Evolutionary conservation across 768 basidiomycete species (phyloP).

Genomic region (Tephrocybe sp.): DNA sequence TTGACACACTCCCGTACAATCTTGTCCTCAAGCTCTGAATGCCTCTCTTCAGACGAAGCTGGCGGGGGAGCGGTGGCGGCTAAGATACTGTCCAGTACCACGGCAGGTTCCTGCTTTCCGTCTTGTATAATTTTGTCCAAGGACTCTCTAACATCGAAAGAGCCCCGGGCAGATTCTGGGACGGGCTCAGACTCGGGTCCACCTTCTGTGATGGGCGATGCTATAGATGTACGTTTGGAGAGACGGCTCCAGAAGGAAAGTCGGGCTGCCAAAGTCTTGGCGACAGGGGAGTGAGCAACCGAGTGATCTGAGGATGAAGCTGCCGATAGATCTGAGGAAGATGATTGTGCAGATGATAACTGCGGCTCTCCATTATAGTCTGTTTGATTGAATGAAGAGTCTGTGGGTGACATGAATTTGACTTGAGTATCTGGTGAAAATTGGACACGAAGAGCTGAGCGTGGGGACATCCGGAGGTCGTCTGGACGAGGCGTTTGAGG

Average conservation of each 20-base stretch:
- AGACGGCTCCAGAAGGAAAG: conserved; percentile 77
- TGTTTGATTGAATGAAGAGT: conserved; percentile 24
- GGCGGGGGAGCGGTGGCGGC: conserved; percentile 65
- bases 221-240: conserved; percentile 42
- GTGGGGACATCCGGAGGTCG: conserved; percentile 14
- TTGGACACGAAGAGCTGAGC: conserved; percentile 42
- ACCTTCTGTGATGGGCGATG: conserved; percentile 8
- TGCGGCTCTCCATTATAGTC: conserved; percentile 21
- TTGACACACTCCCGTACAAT: conserved; percentile 77
- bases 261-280: conserved; percentile 61
- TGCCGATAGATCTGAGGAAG: conserved; percentile 54
- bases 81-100: conserved; percentile 58
- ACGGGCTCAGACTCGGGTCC: conserved; percentile 21
- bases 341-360: conserved; percentile 40
- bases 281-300: conserved; percentile 48
- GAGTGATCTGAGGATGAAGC: conserved; percentile 53
- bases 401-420: conserved; percentile 41
- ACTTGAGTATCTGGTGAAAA: conserved; percentile 51
- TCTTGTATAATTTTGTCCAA: conserved; percentile 47
- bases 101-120: conserved; percentile 45
- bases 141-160: conserved; percentile 30
- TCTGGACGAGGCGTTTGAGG: conserved; percentile 13
- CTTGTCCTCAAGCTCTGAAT: conserved; percentile 79
- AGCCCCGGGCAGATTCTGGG: neutral
- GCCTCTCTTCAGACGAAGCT: conserved; percentile 59